Percentiles rank a stretch among this genome's conserved stretches.
These are phyloP conservation scores for Boletus sp. DNA, from an alignment of 1,284 basidiomycete species.

Conservation along the genomic window DNA sequence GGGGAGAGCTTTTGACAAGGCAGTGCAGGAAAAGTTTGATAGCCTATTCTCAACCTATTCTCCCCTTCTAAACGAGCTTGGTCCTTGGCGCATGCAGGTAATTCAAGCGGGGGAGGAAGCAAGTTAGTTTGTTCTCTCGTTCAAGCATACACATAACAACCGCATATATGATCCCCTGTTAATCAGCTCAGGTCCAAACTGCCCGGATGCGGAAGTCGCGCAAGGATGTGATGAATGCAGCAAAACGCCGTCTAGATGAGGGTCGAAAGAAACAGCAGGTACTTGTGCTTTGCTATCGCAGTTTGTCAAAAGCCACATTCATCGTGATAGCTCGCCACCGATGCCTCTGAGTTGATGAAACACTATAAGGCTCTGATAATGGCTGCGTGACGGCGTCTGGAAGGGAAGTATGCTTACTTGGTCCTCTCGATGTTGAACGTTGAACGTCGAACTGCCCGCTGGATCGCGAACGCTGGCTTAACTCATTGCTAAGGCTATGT, in stretches of 20 bases:
- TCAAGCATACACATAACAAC: neutral
- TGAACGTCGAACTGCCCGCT: neutral
- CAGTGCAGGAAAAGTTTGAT: conserved; percentile 36
- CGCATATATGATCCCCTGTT: conserved; percentile 10
- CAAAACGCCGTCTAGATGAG: conserved; percentile 40
- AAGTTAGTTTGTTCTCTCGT: conserved; percentile 32
- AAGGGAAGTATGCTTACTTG: neutral
- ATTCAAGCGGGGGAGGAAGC: conserved; percentile 39
- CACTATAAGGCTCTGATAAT: conserved; percentile 44
- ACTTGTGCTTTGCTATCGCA: neutral
- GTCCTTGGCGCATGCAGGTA: conserved; percentile 33
- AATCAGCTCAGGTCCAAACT: conserved; percentile 37
- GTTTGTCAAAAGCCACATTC: neutral
- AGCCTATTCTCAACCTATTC: conserved; percentile 32
- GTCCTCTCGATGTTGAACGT: neutral
- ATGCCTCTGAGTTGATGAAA: conserved; percentile 44
- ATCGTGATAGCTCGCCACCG: conserved; percentile 37
- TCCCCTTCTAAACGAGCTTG: conserved; percentile 38
- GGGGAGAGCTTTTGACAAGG: conserved; percentile 10
- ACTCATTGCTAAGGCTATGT: neutral
- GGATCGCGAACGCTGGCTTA: neutral
- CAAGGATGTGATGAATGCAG: conserved; percentile 35
- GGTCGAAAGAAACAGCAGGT: conserved; percentile 44
- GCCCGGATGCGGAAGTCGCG: conserved; percentile 37
- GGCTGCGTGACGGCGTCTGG: conserved; percentile 14